phyloP scores from a whole-genome alignment of 2,329 filamentous ascomycete species.

The Cucurbitaria berberidis region DNA sequence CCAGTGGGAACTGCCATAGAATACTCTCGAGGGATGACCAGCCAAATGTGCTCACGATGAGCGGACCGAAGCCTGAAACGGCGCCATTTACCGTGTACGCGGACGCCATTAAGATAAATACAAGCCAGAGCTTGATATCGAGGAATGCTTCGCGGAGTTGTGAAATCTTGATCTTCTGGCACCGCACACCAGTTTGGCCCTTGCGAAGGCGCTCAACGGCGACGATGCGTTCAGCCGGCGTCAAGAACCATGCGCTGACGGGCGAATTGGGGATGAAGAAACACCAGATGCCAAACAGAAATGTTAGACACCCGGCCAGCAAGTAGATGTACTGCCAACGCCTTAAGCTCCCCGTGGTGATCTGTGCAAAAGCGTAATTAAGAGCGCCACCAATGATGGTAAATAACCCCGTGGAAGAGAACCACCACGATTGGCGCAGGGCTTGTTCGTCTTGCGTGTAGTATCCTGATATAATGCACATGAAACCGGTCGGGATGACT shows the following conservation, averaged over 20 bases:
- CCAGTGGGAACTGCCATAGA: conserved; percentile 74
- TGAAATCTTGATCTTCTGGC: conserved; percentile 60
- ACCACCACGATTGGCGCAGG: conserved; percentile 69
- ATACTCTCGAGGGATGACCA: conserved; percentile 48
- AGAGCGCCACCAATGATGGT: conserved; percentile 43
- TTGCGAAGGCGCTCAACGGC: conserved; percentile 54
- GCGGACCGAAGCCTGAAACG: conserved; percentile 47
- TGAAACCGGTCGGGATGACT: conserved; percentile 63
- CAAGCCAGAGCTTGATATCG: conserved; percentile 52
- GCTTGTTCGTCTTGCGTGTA: conserved; percentile 52
- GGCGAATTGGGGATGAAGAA: conserved; percentile 71
- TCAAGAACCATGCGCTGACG: conserved; percentile 72
- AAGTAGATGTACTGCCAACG: conserved; percentile 73
- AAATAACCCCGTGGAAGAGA: conserved; percentile 59
- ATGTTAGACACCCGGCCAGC: conserved; percentile 63
- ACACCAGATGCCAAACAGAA: conserved; percentile 69
- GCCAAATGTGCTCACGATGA: conserved; percentile 51
- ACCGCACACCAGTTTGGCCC: conserved; percentile 59
- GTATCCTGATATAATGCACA: conserved; percentile 57
- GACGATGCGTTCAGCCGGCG: conserved; percentile 65
- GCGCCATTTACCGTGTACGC: conserved; percentile 65
- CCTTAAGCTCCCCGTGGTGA: conserved; percentile 46
- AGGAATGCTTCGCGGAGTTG: conserved; percentile 57
- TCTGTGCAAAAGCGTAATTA: conserved; percentile 49
- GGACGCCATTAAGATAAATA: conserved; percentile 48